Base-by-base conservation (phyloP, 352 stramenopile species). In the Bremia lactucae region DNA sequence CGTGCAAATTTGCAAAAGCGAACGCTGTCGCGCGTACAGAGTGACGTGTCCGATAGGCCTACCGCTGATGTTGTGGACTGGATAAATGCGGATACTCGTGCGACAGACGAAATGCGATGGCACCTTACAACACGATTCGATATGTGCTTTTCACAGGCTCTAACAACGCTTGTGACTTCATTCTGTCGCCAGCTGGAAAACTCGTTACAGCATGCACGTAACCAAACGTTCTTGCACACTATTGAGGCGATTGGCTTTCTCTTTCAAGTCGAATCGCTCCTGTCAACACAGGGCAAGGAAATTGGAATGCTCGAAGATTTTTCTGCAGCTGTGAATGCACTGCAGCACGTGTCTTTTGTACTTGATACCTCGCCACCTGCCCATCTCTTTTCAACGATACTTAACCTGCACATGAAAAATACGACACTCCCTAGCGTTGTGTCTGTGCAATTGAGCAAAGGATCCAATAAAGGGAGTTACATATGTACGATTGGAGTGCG, bases 251-350 rank as follows among this genome's bases (percentile, higher is more conserved):
- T 87, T 22, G 76, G 76, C 2, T 92, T 89, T 47, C 47, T 92
- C 8, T 88, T 86, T 49, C 76, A 92, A 42, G 67, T 97, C 21
- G 91, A 98, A 58, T 95, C 87, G 14, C 47, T 98, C 35, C 52
- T 98, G 14, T 96, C 79, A 40, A 95, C 93, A 14, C 86, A 96
- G 13, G 92, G 92, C 29, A 97, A 97, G 52, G 94, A 98, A 54
- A 69, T 95, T 24, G 86, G 83, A n/a, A 97, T 98, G 94, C 65
- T 98, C 2, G 72, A 94, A 50, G 86, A 96, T 51, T 83, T 94
- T 26, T 79, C 69, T 4, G 78, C 71, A 9, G 80, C 83, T 0
- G 68, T 87, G 0, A 66, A 92, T 21, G 85, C 70, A 15, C 74
- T 95, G 31, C 76, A 72, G 37, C 57, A 72, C 28, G 72, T 87